Percentiles rank a stretch among this genome's conserved stretches.
Evolutionary conservation across 441 rosid species (phyloP).

Genomic region (Gossypium trilobum): DNA sequence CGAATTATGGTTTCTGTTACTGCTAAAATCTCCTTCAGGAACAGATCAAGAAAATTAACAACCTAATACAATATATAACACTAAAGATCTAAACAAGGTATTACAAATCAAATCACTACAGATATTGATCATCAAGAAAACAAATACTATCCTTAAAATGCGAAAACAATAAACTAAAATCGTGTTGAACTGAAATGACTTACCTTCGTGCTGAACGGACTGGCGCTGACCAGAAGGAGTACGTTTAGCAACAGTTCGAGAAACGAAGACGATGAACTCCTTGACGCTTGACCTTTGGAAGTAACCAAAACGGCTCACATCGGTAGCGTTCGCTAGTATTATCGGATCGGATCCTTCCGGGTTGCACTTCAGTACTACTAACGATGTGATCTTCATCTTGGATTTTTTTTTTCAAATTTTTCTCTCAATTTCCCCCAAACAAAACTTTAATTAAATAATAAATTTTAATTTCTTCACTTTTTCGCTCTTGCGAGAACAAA

Average conservation of each 20-base stretch:
- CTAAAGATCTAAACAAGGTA: not conserved
- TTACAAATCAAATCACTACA: not conserved
- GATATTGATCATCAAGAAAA: not conserved
- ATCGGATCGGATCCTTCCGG: slow-evolving; percentile 70
- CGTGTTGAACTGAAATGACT: not conserved
- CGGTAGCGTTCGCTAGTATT: slow-evolving; percentile 59
- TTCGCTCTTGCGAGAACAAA: not conserved
- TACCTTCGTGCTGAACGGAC: slow-evolving; percentile 92
- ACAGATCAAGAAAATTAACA: not conserved
- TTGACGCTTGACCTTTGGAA: slow-evolving; percentile 85
- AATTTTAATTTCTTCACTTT: not conserved
- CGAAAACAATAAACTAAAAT: not conserved
- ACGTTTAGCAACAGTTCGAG: slow-evolving; percentile 82
- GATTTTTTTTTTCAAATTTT: not conserved
- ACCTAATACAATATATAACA: not conserved
- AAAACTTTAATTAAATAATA: not conserved
- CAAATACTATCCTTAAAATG: not conserved
- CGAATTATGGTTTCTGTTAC: not conserved
- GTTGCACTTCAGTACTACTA: slow-evolving; percentile 60
- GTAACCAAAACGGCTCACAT: slow-evolving; percentile 83
- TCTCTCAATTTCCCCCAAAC: not conserved
- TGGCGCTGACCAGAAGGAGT: slow-evolving; percentile 79
- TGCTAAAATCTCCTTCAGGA: not conserved
- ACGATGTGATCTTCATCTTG: slow-evolving; percentile 85
- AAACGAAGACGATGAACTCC: slow-evolving; percentile 78